A percentile compares a stretch with the other conserved stretches of the same genome.
Evolutionary conservation across 148 eudicot species (phyloP).

Genomic region (Rhododendron ovatum): DNA sequence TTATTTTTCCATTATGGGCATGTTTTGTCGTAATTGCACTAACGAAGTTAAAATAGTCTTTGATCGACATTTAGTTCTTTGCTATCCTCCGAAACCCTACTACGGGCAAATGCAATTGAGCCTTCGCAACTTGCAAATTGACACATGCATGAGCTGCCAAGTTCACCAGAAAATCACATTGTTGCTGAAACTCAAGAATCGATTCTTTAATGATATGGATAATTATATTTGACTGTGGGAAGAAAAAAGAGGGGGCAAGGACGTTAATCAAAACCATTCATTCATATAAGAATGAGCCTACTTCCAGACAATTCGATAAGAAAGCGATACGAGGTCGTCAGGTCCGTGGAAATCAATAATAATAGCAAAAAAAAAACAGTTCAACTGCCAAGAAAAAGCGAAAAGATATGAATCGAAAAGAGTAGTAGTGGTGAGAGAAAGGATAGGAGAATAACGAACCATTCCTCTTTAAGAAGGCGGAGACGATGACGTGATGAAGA

Average conservation of each 20-base stretch:
- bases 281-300: neutral
- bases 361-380: neutral
- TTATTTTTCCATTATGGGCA: neutral
- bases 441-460: constrained; percentile 29
- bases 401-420: neutral
- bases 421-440: too few species aligned
- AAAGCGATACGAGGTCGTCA: neutral
- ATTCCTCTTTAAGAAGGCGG: constrained; percentile 61
- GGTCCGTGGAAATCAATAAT: neutral
- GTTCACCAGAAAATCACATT: neutral
- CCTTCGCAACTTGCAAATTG: neutral
- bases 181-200: neutral
- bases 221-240: neutral
- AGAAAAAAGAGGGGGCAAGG: neutral
- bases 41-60: neutral
- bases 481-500: constrained; percentile 37
- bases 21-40: neutral
- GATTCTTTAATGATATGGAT: neutral
- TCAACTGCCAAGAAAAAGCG: too few species aligned
- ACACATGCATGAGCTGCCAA: neutral
- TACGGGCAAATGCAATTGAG: neutral
- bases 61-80: neutral
- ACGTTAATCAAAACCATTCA: neutral
- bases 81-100: neutral
- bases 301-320: neutral